Evolutionary conservation across 345 rosid genomes (phyloP).

Genomic region (Tarenaya hassleriana): DNA sequence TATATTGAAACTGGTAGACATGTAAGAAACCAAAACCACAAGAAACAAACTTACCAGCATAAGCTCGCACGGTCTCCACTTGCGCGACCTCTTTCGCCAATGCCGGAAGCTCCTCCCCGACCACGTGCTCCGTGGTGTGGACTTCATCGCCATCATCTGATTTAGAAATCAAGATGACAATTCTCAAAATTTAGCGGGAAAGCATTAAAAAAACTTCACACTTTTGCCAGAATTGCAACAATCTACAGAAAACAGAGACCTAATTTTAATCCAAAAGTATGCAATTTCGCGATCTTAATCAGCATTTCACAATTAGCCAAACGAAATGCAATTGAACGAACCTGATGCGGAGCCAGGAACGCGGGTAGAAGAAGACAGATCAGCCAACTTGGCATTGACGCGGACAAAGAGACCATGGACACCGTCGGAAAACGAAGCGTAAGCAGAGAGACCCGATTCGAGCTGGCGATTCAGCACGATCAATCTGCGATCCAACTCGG

Average conservation of each 20-base stretch:
- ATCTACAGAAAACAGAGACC: neutral
- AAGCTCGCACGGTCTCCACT: slow-evolving; percentile 73
- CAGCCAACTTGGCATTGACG: slow-evolving; percentile 40
- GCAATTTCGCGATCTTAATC: slow-evolving; percentile 1
- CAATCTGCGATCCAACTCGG: slow-evolving; percentile 49
- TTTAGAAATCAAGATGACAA: neutral
- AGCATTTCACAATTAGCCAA: neutral
- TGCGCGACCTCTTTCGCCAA: slow-evolving; percentile 86
- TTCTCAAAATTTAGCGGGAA: slow-evolving; percentile 3
- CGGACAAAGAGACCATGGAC: slow-evolving; percentile 31
- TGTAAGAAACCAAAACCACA: slow-evolving; percentile 18
- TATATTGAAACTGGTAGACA: slow-evolving; percentile 1
- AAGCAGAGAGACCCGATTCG: slow-evolving; percentile 41
- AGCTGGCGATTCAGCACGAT: slow-evolving; percentile 48
- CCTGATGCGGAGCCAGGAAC: slow-evolving; percentile 40
- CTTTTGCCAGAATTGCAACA: slow-evolving; percentile 8
- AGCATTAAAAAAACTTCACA: neutral
- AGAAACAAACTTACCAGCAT: slow-evolving; percentile 53
- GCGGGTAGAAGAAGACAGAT: slow-evolving; percentile 44
- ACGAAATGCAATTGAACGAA: slow-evolving; percentile 14
- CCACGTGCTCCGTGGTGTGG: slow-evolving; percentile 30
- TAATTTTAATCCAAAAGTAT: neutral
- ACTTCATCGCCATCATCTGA: slow-evolving; percentile 38
- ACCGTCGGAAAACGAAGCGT: slow-evolving; percentile 65
- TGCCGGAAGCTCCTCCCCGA: slow-evolving; percentile 70